Conservation (phyloP, 352 stramenopile genomes). For the Phytophthora brassicae region DNA sequence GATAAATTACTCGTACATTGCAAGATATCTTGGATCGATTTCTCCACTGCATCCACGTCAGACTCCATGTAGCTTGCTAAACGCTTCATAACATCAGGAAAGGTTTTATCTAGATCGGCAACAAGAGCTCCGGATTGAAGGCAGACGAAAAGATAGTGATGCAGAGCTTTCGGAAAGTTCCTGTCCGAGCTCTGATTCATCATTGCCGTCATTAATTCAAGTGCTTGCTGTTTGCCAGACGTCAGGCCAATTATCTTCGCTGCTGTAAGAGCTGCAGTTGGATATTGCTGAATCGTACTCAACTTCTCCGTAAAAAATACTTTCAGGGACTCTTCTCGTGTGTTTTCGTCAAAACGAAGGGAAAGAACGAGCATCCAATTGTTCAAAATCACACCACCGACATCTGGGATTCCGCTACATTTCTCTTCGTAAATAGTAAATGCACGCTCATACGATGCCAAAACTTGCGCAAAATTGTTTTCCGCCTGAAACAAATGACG, state of each 20-base stretch:
- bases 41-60: conserved; percentile 26
- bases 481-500: conserved; percentile 1
- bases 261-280: conserved; percentile 30
- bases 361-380: conserved; percentile 48
- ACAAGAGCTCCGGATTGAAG: conserved; percentile 26
- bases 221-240: conserved; percentile 10
- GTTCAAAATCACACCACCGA: conserved; percentile 30
- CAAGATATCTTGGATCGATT: conserved; percentile 35
- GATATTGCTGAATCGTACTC: conserved; percentile 21
- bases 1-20: conserved; percentile 30
- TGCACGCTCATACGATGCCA: conserved; percentile 28
- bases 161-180: conserved; percentile 32
- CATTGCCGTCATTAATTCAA: conserved; percentile 34
- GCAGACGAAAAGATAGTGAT: conserved; percentile 42
- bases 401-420: conserved; percentile 6
- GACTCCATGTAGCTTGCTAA: conserved; percentile 28
- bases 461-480: conserved; percentile 9
- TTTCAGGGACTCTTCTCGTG: conserved; percentile 18
- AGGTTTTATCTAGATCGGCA: conserved; percentile 28
- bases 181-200: conserved; percentile 21
- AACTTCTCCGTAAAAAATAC: conserved; percentile 33
- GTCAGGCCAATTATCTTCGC: conserved; percentile 25
- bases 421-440: conserved; percentile 22
- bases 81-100: conserved; percentile 34
- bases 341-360: conserved; percentile 8